Evolutionary conservation across 352 stramenopile genomes (phyloP).

Genomic region (Sclerospora graminicola): DNA sequence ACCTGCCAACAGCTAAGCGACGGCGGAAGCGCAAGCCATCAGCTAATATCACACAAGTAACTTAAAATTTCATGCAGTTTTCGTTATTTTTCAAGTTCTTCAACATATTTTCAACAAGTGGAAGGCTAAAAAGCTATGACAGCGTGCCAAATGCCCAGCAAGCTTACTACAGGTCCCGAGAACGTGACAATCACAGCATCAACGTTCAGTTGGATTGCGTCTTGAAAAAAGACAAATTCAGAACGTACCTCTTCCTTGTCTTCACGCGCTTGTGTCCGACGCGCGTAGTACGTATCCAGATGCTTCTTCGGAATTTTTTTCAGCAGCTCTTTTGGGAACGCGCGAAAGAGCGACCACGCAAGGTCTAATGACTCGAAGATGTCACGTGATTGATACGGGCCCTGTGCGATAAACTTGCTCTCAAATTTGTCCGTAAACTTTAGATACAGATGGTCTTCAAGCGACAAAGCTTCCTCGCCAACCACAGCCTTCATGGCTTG

Average conservation of each 20-base stretch:
- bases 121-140: conserved; percentile 4
- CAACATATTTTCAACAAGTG: conserved; percentile 12
- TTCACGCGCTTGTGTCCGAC: conserved; percentile 84
- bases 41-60: conserved; percentile 15
- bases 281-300: conserved; percentile 95
- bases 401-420: conserved; percentile 97
- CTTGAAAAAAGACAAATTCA: not conserved
- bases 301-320: conserved; percentile 99
- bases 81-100: conserved; percentile 15
- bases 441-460: conserved; percentile 98
- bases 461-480: conserved; percentile 97
- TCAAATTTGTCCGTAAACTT: conserved; percentile 99
- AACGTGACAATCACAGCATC: conserved; percentile 1
- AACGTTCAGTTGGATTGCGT: not conserved
- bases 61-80: conserved; percentile 19
- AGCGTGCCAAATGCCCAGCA: not conserved
- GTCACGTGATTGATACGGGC: conserved; percentile 94
- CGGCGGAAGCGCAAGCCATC: conserved; percentile 16
- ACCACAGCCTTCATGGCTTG: conserved; percentile 99
- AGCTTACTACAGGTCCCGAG: conserved; percentile 9
- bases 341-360: conserved; percentile 97
- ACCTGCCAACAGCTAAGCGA: conserved; percentile 14
- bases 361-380: conserved; percentile 99
- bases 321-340: conserved; percentile 97
- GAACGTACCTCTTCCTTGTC: conserved; percentile 65